phyloP scores from a whole-genome alignment of 768 basidiomycete genomes.

The Boletales sp. region DNA sequence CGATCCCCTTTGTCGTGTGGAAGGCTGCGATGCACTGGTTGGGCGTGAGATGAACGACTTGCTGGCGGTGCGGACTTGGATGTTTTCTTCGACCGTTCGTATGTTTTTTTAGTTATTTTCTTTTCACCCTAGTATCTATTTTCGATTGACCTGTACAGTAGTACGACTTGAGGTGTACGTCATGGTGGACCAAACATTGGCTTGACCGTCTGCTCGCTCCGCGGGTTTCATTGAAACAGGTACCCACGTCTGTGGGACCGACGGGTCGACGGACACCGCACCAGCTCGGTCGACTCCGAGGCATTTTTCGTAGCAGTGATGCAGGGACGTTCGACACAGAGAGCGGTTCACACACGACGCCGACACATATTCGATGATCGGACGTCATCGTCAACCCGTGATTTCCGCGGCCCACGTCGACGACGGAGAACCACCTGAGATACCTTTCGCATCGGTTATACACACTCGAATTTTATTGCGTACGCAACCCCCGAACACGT shows the following conservation, averaged over 20 bases:
- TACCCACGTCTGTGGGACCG: neutral
- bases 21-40: conserved; percentile 33
- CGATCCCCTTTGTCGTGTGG: conserved; percentile 34
- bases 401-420: too few species aligned
- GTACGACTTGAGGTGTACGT: neutral
- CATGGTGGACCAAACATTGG: too few species aligned
- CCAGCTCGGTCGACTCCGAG: too few species aligned
- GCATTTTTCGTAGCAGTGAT: neutral
- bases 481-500: too few species aligned
- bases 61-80: neutral
- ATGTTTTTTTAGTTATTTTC: neutral
- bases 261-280: too few species aligned
- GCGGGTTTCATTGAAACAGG: neutral
- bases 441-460: too few species aligned
- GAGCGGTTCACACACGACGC: too few species aligned
- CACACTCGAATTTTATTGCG: too few species aligned
- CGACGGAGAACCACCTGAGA: too few species aligned
- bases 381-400: too few species aligned
- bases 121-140: conserved; percentile 17
- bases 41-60: conserved; percentile 20
- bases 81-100: neutral
- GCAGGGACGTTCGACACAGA: too few species aligned
- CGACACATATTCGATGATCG: too few species aligned
- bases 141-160: conserved; percentile 5
- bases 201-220: neutral